Base-by-base conservation (phyloP, 495 filamentous ascomycete genomes). In the Podospora anserina region DNA sequence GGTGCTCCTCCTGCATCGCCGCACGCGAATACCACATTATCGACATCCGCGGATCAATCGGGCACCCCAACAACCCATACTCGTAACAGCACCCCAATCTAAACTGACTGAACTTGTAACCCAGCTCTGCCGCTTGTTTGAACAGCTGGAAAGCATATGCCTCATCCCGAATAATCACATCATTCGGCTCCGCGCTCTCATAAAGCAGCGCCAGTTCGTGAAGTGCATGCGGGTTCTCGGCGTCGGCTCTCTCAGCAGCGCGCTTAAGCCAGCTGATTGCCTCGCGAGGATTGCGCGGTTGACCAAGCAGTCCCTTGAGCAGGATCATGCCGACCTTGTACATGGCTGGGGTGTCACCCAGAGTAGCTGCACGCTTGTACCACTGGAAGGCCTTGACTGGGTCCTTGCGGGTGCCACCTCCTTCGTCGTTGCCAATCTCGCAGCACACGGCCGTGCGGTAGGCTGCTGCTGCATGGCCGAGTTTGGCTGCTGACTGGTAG, bases 271-370 rank as follows among this genome's bases (percentile, higher is more conserved):
- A 97, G 56, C 85, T 87, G 30, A 97, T 84, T 18, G 93, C 94
- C 76, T 97, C 95, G 55, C 89, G 86, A 5, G 90, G 87, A 77
- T 93, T 96, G 70, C 84, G 86, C n/a, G 86, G 85, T 77, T 97
- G 94, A 9, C 94, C 94, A 16, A 99, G 87, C n/a, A 97, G 85
- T 23, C 94, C 94, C 77, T 97, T 97, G 30, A 97, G 84, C 70
- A 91, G 82, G 74, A 99, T 97, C 88, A 97, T 94, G 64, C 95
- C 95, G 79, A 98, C 89, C 78, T 99, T 99, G 81, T 97, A 99
- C 93, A 97, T 96, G 27, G 94, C 95, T 0, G 93, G 89, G 0
- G 91, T 90, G 73, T 98, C 94, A 15, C 95, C 95, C 5, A 97
- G 83, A 6, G 90, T 87, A 1, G 95, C 93, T 15, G 94, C 92